phyloP scores from a whole-genome alignment of 176 grass and related monocot genomes.

The Chloris gayana region DNA sequence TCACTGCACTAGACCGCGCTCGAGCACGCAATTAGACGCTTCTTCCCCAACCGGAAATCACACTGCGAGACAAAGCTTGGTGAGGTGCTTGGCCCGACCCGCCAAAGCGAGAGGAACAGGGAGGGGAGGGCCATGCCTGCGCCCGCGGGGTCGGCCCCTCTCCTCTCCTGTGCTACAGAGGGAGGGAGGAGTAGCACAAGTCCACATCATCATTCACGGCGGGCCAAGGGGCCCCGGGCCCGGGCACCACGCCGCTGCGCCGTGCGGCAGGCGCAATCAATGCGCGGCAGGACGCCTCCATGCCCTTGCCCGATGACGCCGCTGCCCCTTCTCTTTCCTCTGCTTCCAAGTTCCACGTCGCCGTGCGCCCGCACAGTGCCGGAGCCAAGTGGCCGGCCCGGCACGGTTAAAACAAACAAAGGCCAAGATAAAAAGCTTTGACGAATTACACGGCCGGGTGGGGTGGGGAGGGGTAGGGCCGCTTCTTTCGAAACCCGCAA shows the following conservation, averaged over 20 bases:
- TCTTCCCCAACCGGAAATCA: not conserved
- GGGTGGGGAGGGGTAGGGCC: too few relatives aligned
- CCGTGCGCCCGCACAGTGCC: not conserved
- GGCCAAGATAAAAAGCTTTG: not conserved
- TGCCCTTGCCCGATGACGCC: not conserved
- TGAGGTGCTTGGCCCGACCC: not conserved
- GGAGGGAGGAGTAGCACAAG: not conserved
- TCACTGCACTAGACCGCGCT: not conserved
- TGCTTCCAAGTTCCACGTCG: not conserved
- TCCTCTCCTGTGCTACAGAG: not conserved
- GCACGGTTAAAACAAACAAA: not conserved
- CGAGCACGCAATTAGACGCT: not conserved
- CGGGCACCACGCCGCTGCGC: not conserved
- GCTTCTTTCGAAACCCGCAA: slow-evolving; percentile 38
- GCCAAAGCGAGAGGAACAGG: not conserved
- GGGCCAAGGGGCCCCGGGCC: not conserved
- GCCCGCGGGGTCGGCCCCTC: not conserved
- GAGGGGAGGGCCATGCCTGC: not conserved
- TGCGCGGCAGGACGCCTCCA: slow-evolving; percentile 2
- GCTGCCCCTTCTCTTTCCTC: not conserved
- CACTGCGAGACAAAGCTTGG: not conserved
- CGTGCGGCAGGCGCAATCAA: slow-evolving; percentile 28
- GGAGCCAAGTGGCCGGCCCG: not conserved
- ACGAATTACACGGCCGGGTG: not conserved
- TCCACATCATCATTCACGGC: not conserved